Conservation (phyloP, 2,329 filamentous ascomycete genomes). For the Albifimbria verrucaria region DNA sequence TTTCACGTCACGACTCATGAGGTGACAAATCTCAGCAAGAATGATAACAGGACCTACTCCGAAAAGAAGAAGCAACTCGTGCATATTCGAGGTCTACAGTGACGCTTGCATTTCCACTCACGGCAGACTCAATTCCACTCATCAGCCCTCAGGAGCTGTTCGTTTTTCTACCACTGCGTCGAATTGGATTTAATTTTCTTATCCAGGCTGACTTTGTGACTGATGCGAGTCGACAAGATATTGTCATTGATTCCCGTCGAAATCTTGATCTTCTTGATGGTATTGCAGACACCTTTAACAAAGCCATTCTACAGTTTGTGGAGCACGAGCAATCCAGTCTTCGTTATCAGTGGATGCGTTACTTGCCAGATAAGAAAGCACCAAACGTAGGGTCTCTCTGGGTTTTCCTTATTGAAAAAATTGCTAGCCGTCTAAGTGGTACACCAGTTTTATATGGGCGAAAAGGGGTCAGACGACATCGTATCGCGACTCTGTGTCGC, state of each 20-base stretch:
- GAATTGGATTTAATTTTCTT: slow-evolving; percentile 43
- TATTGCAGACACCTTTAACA: slow-evolving; percentile 35
- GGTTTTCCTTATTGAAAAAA: slow-evolving; percentile 17
- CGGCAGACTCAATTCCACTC: slow-evolving; percentile 25
- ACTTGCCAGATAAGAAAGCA: slow-evolving; percentile 29
- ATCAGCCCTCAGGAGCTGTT: slow-evolving; percentile 39
- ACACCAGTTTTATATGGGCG: too few relatives aligned
- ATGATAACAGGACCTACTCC: slow-evolving; percentile 31
- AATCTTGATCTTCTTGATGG: slow-evolving; percentile 32
- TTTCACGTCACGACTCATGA: slow-evolving; percentile 27
- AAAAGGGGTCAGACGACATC: not conserved
- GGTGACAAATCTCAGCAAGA: slow-evolving; percentile 24
- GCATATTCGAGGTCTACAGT: slow-evolving; percentile 29
- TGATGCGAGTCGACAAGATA: slow-evolving; percentile 39
- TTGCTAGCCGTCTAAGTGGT: slow-evolving; percentile 7
- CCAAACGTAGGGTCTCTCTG: slow-evolving; percentile 25
- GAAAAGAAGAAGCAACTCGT: slow-evolving; percentile 16
- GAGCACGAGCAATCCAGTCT: slow-evolving; percentile 26
- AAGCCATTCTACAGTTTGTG: slow-evolving; percentile 35
- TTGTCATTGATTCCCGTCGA: slow-evolving; percentile 31
- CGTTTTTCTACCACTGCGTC: slow-evolving; percentile 42
- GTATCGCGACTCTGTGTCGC: not conserved
- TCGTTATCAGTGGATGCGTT: slow-evolving; percentile 42
- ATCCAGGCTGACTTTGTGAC: slow-evolving; percentile 50
- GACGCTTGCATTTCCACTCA: slow-evolving; percentile 44